Base-by-base conservation (phyloP, 371 early-diverging fungal genomes). In the Zychaea mexicana region DNA sequence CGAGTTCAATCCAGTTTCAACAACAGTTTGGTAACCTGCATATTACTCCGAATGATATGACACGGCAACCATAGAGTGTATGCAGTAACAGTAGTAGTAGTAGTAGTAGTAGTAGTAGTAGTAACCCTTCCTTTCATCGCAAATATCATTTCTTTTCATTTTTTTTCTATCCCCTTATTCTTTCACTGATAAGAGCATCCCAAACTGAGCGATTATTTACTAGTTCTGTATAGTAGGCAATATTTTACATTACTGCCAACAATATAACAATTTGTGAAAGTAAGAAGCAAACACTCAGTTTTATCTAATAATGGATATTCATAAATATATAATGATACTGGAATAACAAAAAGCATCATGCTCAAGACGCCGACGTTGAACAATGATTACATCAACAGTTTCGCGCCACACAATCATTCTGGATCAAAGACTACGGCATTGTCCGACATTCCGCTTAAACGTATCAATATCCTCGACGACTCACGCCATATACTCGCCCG, bases 1-100 rank as follows among this genome's bases (percentile, higher is more conserved):
- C 24, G 5, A 49, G 24, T 4, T 24, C 49, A 6, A 2, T 24
- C 8, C 49, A 49, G 38, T 70, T 70, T 28, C 70, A 70, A 33
- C 66, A 65, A 39, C 70, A 69, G 42, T 70, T 66, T 57, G 70
- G 66, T 22, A 66, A 70, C 49, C 49, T 70, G 27, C 66, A 70
- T 52, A 66, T 70, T 30, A 30, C 45, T 17, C 62, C 28, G 17
- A 55, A 39, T 30, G 28, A 58, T 5, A 2, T 45, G 45, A 9
- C 59, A 28, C 38, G 59, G n/a, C 59, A 58, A 15, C 32, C 13
- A 1, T 42, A 42, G n/a, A 42, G n/a, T 17, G 15, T n/a, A 42
- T n/a, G n/a, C n/a, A n/a, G n/a, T n/a, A n/a, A n/a, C n/a, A n/a
- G n/a, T n/a, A n/a, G n/a, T n/a, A n/a, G n/a, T n/a, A n/a, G n/a